phyloP scores from a whole-genome alignment of 768 basidiomycete species.

The Tricholomella constricta region DNA sequence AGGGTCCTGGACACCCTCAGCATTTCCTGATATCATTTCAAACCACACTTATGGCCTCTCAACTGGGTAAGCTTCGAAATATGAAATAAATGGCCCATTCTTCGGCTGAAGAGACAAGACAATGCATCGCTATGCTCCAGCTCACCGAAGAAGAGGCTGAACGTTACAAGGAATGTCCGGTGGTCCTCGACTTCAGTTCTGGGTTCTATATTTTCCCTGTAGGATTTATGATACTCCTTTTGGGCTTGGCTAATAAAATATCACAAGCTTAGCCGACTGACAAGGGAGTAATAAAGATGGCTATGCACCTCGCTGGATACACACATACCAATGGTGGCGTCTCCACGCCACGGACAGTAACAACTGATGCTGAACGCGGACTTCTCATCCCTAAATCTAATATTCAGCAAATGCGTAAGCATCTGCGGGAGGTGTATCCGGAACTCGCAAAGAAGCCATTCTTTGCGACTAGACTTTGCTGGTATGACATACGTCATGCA shows the following conservation, averaged over 20 bases:
- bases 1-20: constrained; percentile 85
- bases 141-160: constrained; percentile 71
- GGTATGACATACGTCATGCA: constrained; percentile 44
- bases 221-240: constrained; percentile 19
- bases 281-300: constrained; percentile 74
- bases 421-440: constrained; percentile 68
- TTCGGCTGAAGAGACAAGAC: constrained; percentile 45
- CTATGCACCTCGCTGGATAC: constrained; percentile 75
- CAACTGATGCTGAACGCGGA: constrained; percentile 59
- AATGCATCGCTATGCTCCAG: constrained; percentile 76
- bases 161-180: constrained; percentile 61
- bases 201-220: constrained; percentile 89
- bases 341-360: constrained; percentile 78
- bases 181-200: constrained; percentile 69
- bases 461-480: constrained; percentile 78
- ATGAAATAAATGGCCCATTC: not conserved
- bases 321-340: constrained; percentile 50
- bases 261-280: constrained; percentile 56
- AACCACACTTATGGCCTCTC: constrained; percentile 57
- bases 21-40: constrained; percentile 63
- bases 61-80: constrained; percentile 65
- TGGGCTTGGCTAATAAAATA: not conserved
- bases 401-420: constrained; percentile 50
- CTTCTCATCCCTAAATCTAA: constrained; percentile 65
- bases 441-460: constrained; percentile 76